Evolutionary conservation across 2,329 filamentous ascomycete species (phyloP).

Genomic region (Alternaria sp.): DNA sequence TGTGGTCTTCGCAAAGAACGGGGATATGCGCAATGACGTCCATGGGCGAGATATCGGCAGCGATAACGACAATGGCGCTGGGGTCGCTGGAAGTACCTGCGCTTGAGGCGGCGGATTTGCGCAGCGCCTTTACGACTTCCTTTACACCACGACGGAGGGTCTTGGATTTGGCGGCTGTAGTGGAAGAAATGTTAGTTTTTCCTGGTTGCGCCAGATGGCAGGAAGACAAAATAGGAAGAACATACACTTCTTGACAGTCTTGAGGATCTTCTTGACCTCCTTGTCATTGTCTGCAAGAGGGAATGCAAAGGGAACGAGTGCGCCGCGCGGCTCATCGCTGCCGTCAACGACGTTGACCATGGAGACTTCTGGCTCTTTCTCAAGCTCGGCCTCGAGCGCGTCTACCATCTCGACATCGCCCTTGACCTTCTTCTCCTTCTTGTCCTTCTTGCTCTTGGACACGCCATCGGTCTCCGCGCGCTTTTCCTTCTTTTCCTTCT

Average conservation of each 20-base stretch:
- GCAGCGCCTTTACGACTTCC: conserved; percentile 97
- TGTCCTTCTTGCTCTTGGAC: conserved; percentile 64
- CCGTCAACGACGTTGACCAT: conserved; percentile 52
- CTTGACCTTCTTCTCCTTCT: conserved; percentile 75
- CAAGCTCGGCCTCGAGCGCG: conserved; percentile 64
- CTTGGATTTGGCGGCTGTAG: conserved; percentile 88
- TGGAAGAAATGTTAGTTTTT: neutral
- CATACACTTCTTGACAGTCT: conserved; percentile 69
- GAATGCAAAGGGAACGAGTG: conserved; percentile 83
- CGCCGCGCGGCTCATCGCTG: conserved; percentile 57
- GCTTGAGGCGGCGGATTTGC: conserved; percentile 82
- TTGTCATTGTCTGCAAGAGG: conserved; percentile 80
- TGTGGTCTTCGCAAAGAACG: conserved; percentile 97
- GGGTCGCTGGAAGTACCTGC: conserved; percentile 67
- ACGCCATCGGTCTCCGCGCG: conserved; percentile 54
- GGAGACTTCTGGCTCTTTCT: conserved; percentile 68
- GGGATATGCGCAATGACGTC: conserved; percentile 99
- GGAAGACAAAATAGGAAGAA: conserved; percentile 10
- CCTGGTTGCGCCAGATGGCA: conserved; percentile 13
- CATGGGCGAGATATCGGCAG: conserved; percentile 97
- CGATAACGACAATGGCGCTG: conserved; percentile 84
- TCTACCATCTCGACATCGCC: conserved; percentile 62
- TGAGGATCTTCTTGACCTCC: conserved; percentile 71
- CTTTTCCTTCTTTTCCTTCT: conserved; percentile 74
- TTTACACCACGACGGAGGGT: conserved; percentile 98